phyloP scores from a whole-genome alignment of 345 rosid genomes.

The Eucalyptus albens region DNA sequence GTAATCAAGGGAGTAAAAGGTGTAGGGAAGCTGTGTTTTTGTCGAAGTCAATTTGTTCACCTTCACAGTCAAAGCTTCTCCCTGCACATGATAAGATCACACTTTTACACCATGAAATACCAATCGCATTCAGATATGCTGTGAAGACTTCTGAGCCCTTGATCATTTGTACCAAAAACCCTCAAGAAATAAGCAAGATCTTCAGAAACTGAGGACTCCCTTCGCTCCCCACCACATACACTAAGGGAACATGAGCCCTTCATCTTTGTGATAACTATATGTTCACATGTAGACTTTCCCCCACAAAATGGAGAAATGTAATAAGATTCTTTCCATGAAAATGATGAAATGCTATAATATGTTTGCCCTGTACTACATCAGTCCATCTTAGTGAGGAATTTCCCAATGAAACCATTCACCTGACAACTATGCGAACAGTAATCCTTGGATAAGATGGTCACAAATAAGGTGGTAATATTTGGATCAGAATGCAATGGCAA shows the following conservation, averaged over 20 bases:
- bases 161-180: background rate
- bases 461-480: background rate
- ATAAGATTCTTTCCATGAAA: background rate
- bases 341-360: background rate
- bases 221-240: background rate
- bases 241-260: background rate
- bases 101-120: background rate
- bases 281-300: background rate
- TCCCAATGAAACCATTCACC: background rate
- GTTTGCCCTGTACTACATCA: background rate
- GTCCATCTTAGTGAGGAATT: background rate
- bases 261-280: background rate
- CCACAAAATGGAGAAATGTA: background rate
- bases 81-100: constrained; percentile 24
- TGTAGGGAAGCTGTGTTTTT: constrained; percentile 89
- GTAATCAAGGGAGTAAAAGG: constrained; percentile 64
- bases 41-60: constrained; percentile 86
- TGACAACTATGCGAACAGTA: background rate
- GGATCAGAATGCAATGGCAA: background rate
- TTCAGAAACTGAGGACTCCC: background rate
- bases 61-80: constrained; percentile 73
- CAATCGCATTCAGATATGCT: background rate
- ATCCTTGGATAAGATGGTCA: background rate
- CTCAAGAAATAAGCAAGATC: background rate
- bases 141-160: background rate